Evolutionary conservation across 2,329 filamentous ascomycete genomes (phyloP), one percentile per base, ranked within the genome.

Genomic region (Neopestalotiopsis rosae): DNA sequence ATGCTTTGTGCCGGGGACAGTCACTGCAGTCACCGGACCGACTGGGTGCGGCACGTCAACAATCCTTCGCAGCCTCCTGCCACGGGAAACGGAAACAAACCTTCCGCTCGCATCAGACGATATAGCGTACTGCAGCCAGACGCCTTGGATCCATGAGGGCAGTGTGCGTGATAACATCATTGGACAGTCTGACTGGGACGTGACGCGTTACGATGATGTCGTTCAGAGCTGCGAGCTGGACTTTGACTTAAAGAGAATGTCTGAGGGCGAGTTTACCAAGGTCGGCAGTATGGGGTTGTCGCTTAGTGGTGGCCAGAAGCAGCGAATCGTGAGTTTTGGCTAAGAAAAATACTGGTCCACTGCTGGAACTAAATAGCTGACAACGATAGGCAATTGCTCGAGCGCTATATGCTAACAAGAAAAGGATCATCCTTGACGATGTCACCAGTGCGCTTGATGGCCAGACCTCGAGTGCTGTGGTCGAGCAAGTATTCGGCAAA

Each of bases 361-460:
- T 28, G 24, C 24, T 28, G 24, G 24, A 28, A 28, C 24, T 13
- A 24, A 57, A 12, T n/a, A 6, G 10, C 20, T 74, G 72, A 49
- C 42, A 49, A 62, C 75, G 73, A 1, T 14, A 81, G 80, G 78
- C 80, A 1, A 76, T 83, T 7, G 81, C 81, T 0, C 76, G 81
- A 20, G 79, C 79, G 1, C 56, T 82, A 0, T 82, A 77, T 68
- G 71, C 78, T 3, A 71, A 72, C 6, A 74, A 71, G 13, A 69
- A 76, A 1, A 75, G 78, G 1, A 66, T 76, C 2, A 40, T 83
- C 0, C 68, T 82, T 0, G 81, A 82, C 40, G 81, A 82, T 65
- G 74, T 72, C 1, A 79, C 82, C 59, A 81, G 78, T 52, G 79
- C 76, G 1, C 69, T 82, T 0, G 81, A 82, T 56, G 75, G 74